These are phyloP conservation scores for Cryptococcus hybrid DNA, from an alignment of 1,284 basidiomycete genomes.

Conservation along the genomic window DNA sequence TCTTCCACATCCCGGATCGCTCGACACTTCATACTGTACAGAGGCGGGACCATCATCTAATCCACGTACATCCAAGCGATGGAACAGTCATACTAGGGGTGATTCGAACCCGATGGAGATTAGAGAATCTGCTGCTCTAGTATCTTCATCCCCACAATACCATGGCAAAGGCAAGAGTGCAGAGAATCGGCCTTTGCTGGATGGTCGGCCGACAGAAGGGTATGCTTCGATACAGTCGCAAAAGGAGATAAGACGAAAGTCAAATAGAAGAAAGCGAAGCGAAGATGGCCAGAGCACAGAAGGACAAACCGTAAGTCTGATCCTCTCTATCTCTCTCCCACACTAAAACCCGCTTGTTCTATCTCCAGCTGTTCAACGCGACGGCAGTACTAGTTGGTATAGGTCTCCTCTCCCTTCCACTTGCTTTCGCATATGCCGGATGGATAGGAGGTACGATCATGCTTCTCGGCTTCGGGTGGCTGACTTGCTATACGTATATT, in stretches of 20 bases:
- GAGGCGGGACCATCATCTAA: too few relatives aligned
- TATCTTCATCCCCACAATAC: too few relatives aligned
- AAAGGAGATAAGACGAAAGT: not conserved
- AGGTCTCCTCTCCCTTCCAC: constrained; percentile 83
- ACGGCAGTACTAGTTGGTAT: constrained; percentile 83
- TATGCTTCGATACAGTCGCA: not conserved
- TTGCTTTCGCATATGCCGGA: constrained; percentile 82
- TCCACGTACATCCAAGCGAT: too few relatives aligned
- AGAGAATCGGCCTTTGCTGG: not conserved
- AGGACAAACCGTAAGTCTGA: constrained; percentile 68
- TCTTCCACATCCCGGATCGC: not conserved
- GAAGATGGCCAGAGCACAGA: constrained; percentile 61
- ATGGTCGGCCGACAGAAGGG: not conserved
- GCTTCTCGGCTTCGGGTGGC: constrained; percentile 70
- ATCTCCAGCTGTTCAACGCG: constrained; percentile 76
- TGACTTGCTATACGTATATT: constrained; percentile 84
- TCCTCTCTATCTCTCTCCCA: constrained; percentile 7
- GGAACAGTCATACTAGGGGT: too few relatives aligned
- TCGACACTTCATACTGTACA: not conserved
- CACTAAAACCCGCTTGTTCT: constrained; percentile 8
- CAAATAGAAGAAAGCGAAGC: not conserved
- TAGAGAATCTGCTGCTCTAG: too few relatives aligned
- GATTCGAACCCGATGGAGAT: too few relatives aligned
- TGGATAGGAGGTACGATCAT: constrained; percentile 75
- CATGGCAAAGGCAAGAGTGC: not conserved